Conservation (phyloP, 2,329 filamentous ascomycete species). For the Pezicula neosporulosa region DNA sequence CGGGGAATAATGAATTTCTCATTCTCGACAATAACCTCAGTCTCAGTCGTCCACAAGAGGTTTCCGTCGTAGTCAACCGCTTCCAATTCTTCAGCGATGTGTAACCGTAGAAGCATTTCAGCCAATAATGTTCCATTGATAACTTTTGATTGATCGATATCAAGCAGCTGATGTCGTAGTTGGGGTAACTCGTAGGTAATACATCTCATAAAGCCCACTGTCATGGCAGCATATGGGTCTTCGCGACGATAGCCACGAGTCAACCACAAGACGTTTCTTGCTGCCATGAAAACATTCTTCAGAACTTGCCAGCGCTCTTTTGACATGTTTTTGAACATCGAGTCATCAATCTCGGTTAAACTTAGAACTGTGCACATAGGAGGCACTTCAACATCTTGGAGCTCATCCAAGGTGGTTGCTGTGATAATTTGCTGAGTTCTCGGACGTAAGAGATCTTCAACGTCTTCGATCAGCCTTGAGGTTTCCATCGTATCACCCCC, state of each 20-base stretch:
- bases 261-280: slow-evolving; percentile 11
- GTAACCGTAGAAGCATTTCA: not conserved
- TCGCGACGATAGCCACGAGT: slow-evolving; percentile 4
- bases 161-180: slow-evolving; percentile 10
- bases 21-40: not conserved
- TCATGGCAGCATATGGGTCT: slow-evolving; percentile 10
- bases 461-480: slow-evolving; percentile 4
- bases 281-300: slow-evolving; percentile 3
- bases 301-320: slow-evolving; percentile 1
- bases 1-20: not conserved
- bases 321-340: slow-evolving; percentile 18
- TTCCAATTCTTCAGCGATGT: not conserved
- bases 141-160: slow-evolving; percentile 6
- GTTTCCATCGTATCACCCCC: slow-evolving; percentile 14
- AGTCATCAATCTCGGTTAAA: slow-evolving; percentile 27
- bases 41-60: not conserved
- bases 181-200: slow-evolving; percentile 10
- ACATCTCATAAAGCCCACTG: slow-evolving; percentile 8
- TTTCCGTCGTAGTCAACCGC: not conserved
- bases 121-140: not conserved
- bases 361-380: slow-evolving; percentile 9
- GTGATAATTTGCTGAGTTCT: slow-evolving; percentile 2
- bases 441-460: not conserved
- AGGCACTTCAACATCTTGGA: not conserved
- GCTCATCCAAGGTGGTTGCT: slow-evolving; percentile 1